phyloP scores from a whole-genome alignment of 2,329 filamentous ascomycete genomes.

The Alternaria arbusti region DNA sequence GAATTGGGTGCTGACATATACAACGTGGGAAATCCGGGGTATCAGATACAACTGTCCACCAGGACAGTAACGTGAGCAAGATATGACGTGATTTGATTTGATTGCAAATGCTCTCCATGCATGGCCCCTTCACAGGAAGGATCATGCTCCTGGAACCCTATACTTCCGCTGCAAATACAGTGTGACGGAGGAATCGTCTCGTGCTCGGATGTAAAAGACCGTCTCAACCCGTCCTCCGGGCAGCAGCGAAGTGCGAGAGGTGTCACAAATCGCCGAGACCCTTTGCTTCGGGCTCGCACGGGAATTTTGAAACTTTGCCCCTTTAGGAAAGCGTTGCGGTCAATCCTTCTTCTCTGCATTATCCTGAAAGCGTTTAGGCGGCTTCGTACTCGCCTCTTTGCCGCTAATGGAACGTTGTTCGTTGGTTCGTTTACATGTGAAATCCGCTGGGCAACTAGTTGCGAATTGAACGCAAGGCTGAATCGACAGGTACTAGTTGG shows the following conservation, averaged over 20 bases:
- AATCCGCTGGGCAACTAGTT: neutral
- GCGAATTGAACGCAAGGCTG: conserved; percentile 8
- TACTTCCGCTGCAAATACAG: neutral
- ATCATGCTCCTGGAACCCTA: neutral
- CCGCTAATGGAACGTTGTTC: conserved; percentile 1
- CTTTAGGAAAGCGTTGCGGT: conserved; percentile 21
- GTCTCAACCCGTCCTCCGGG: neutral
- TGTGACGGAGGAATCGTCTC: neutral
- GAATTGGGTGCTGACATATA: conserved; percentile 32
- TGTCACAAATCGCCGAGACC: conserved; percentile 5
- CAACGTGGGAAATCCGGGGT: conserved; percentile 20
- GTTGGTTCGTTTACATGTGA: conserved; percentile 14
- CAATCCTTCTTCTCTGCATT: conserved; percentile 2
- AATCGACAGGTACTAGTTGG: neutral
- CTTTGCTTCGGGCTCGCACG: conserved; percentile 10
- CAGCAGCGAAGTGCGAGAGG: neutral
- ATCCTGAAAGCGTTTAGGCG: conserved; percentile 11
- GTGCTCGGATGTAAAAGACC: neutral
- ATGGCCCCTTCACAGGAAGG: neutral
- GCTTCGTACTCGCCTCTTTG: conserved; percentile 5
- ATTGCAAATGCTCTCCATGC: neutral
- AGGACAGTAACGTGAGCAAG: neutral
- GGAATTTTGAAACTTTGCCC: conserved; percentile 10
- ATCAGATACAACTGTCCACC: conserved; percentile 2
- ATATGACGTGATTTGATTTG: neutral